These are phyloP conservation scores for Lasiosphaeria hispida DNA, from an alignment of 495 filamentous ascomycete genomes.

Conservation along the genomic window DNA sequence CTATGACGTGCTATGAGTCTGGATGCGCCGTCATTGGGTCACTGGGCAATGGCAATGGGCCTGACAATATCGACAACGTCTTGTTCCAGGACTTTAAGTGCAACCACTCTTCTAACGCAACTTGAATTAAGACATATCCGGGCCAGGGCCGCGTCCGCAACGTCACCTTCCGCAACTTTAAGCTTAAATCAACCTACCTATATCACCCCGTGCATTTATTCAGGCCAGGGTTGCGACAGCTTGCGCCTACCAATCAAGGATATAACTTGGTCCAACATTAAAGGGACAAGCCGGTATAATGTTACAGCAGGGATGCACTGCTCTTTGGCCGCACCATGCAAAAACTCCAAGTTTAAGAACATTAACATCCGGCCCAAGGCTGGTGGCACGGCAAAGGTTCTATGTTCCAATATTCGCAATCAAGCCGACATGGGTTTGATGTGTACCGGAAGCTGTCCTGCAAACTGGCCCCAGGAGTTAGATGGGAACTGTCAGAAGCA, in stretches of 20 bases:
- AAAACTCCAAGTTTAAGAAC: slow-evolving; percentile 46
- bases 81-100: slow-evolving; percentile 42
- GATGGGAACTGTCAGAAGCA: too few relatives aligned
- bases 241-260: slow-evolving; percentile 49
- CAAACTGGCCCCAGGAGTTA: slow-evolving; percentile 44
- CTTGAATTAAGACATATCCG: slow-evolving; percentile 56
- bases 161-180: slow-evolving; percentile 52
- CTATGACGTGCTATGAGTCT: slow-evolving; percentile 42
- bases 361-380: slow-evolving; percentile 48
- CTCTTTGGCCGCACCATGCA: slow-evolving; percentile 46
- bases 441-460: slow-evolving; percentile 46
- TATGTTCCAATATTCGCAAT: slow-evolving; percentile 46
- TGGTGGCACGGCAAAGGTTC: slow-evolving; percentile 41
- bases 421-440: slow-evolving; percentile 34
- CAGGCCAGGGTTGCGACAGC: slow-evolving; percentile 46
- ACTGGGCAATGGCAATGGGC: slow-evolving; percentile 26
- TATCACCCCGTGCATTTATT: slow-evolving; percentile 59
- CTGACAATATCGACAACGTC: slow-evolving; percentile 40
- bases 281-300: slow-evolving; percentile 54
- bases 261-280: slow-evolving; percentile 57
- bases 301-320: slow-evolving; percentile 56
- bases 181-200: slow-evolving; percentile 55
- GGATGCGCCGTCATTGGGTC: slow-evolving; percentile 37
- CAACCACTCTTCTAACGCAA: slow-evolving; percentile 49
- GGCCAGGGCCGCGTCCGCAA: slow-evolving; percentile 47